A percentile compares a stretch with the other conserved stretches of the same genome.
phyloP scores from a whole-genome alignment of 2,329 filamentous ascomycete species.

The Pseudogymnoascus sp. region DNA sequence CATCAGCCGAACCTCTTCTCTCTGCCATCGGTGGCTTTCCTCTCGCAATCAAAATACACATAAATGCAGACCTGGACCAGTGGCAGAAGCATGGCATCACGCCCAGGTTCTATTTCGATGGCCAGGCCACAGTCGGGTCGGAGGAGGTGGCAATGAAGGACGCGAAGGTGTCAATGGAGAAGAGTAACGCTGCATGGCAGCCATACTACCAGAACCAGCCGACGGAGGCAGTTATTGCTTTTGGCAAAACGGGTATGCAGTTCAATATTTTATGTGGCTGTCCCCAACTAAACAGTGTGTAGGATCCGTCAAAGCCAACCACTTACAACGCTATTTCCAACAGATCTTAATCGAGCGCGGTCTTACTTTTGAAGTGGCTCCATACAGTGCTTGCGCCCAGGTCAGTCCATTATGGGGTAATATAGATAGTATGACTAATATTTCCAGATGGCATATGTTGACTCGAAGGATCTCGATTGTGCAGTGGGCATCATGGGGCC shows the following conservation, averaged over 20 bases:
- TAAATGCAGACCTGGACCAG: slow-evolving; percentile 66
- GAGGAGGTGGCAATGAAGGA: slow-evolving; percentile 60
- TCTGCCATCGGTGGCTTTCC: slow-evolving; percentile 85
- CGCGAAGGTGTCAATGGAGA: slow-evolving; percentile 55
- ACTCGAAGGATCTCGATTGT: slow-evolving; percentile 56
- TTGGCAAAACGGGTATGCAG: slow-evolving; percentile 66
- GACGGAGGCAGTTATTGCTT: slow-evolving; percentile 73
- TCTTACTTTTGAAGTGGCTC: slow-evolving; percentile 72
- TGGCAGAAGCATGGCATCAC: slow-evolving; percentile 63
- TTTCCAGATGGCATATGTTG: slow-evolving; percentile 66
- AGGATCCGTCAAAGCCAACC: slow-evolving; percentile 64
- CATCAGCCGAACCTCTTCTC: slow-evolving; percentile 76
- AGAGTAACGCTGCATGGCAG: slow-evolving; percentile 74
- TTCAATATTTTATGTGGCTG: neutral
- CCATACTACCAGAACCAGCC: slow-evolving; percentile 77
- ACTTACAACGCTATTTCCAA: slow-evolving; percentile 71
- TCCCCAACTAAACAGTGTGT: slow-evolving; percentile 24
- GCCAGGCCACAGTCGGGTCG: slow-evolving; percentile 69
- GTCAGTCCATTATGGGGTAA: slow-evolving; percentile 37
- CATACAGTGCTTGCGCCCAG: slow-evolving; percentile 82
- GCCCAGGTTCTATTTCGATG: slow-evolving; percentile 89
- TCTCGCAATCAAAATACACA: slow-evolving; percentile 63
- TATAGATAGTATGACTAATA: slow-evolving; percentile 14
- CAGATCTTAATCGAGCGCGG: slow-evolving; percentile 59
- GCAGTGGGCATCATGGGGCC: slow-evolving; percentile 74